A percentile compares a stretch with the other conserved stretches of the same genome.
These are phyloP conservation scores for Chlorella ohadii DNA, from an alignment of 139 green algal genomes.

Conservation along the genomic window DNA sequence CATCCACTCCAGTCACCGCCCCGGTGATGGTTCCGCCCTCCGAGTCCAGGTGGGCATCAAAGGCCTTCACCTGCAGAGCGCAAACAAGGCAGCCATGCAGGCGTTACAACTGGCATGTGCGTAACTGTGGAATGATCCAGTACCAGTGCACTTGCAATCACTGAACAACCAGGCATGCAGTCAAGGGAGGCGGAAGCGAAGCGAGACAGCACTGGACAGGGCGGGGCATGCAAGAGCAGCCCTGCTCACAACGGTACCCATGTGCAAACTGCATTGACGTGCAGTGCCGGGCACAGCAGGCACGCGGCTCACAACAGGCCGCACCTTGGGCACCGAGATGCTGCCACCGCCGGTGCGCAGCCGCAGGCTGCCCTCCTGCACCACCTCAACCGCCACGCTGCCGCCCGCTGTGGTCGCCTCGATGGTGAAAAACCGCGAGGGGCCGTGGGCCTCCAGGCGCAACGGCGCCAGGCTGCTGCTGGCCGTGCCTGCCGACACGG, in stretches of 20 bases:
- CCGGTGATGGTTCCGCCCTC: constrained; percentile 17
- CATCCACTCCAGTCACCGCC: constrained; percentile 8
- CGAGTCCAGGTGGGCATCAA: constrained; percentile 18
- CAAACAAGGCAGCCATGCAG: no score
- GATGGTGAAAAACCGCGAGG: constrained; percentile 8
- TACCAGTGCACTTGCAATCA: no score
- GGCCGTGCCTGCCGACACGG: background rate
- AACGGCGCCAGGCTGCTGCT: background rate
- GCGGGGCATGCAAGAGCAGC: no score
- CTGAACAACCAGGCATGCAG: no score
- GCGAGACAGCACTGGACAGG: no score
- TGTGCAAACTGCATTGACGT: no score
- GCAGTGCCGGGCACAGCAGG: no score
- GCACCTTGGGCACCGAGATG: constrained; percentile 31
- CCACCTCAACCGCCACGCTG: constrained; percentile 13
- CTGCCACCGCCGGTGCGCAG: constrained; percentile 20
- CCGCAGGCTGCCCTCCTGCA: constrained; percentile 27
- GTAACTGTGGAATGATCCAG: no score
- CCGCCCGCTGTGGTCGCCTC: background rate
- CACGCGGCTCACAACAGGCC: no score
- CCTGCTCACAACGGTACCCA: no score
- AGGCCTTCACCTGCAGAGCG: constrained; percentile 12
- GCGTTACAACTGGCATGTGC: no score
- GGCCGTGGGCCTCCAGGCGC: background rate
- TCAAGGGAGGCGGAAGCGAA: no score